phyloP scores from a whole-genome alignment of 2,329 filamentous ascomycete species.

The Claviceps quebecensis region DNA sequence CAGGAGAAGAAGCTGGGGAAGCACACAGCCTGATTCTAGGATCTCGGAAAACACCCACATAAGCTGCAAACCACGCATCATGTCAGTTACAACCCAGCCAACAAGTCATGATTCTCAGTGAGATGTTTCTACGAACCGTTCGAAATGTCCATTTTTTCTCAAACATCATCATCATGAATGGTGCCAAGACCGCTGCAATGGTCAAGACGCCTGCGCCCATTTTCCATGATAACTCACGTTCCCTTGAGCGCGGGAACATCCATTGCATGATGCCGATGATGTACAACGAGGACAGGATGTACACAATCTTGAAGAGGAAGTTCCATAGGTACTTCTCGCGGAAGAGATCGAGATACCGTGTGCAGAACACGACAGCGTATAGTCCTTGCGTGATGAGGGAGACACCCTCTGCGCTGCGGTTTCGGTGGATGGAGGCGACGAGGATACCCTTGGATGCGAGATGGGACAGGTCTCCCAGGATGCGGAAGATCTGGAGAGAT shows the following conservation, averaged over 20 bases:
- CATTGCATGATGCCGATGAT: slow-evolving; percentile 80
- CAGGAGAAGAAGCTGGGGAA: slow-evolving; percentile 81
- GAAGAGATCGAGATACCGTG: slow-evolving; percentile 79
- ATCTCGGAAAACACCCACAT: slow-evolving; percentile 83
- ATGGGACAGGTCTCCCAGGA: slow-evolving; percentile 74
- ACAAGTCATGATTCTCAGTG: neutral
- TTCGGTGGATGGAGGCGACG: slow-evolving; percentile 79
- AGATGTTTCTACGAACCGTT: slow-evolving; percentile 23
- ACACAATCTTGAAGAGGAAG: slow-evolving; percentile 76
- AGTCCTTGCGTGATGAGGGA: slow-evolving; percentile 84
- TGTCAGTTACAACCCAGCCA: neutral
- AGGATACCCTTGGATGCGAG: slow-evolving; percentile 78
- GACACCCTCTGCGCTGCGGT: slow-evolving; percentile 78
- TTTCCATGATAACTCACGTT: slow-evolving; percentile 89
- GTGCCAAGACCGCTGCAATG: slow-evolving; percentile 53
- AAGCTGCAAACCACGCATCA: slow-evolving; percentile 36
- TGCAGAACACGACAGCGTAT: slow-evolving; percentile 74
- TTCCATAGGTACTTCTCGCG: slow-evolving; percentile 47
- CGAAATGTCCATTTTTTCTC: slow-evolving; percentile 34
- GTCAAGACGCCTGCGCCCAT: slow-evolving; percentile 57
- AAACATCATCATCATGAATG: slow-evolving; percentile 60
- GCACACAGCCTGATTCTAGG: slow-evolving; percentile 78
- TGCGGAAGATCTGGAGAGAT: slow-evolving; percentile 47
- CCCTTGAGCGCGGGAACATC: slow-evolving; percentile 73
- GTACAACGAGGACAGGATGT: slow-evolving; percentile 71